Evolutionary conservation across 2,329 filamentous ascomycete genomes (phyloP).

Genomic region (Penicillium sclerotiorum): DNA sequence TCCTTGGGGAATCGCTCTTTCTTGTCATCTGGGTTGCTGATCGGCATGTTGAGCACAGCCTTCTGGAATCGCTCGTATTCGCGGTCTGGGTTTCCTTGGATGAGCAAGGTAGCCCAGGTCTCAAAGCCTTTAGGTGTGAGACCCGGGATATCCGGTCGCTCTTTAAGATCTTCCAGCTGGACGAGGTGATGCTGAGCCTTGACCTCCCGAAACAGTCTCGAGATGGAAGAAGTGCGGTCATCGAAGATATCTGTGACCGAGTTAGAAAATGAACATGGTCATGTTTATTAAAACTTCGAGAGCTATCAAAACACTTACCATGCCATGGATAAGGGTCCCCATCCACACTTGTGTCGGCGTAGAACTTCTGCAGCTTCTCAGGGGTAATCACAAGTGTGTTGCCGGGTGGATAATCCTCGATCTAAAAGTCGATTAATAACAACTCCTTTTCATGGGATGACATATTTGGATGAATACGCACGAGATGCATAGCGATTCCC

Average conservation of each 20-base stretch:
- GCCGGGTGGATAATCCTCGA: slow-evolving; percentile 69
- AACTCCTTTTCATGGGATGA: not conserved
- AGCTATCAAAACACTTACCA: slow-evolving; percentile 46
- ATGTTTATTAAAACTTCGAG: not conserved
- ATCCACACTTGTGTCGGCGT: slow-evolving; percentile 65
- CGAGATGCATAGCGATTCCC: slow-evolving; percentile 73
- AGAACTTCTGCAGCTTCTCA: slow-evolving; percentile 73
- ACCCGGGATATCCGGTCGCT: slow-evolving; percentile 63
- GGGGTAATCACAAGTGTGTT: slow-evolving; percentile 73
- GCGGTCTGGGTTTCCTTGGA: slow-evolving; percentile 73
- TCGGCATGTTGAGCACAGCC: slow-evolving; percentile 70
- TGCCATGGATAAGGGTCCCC: slow-evolving; percentile 70
- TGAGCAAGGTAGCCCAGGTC: slow-evolving; percentile 71
- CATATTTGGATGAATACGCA: slow-evolving; percentile 42
- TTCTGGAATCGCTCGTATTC: slow-evolving; percentile 72
- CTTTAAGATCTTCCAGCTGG: slow-evolving; percentile 52
- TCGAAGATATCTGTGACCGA: slow-evolving; percentile 56
- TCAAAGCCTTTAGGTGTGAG: slow-evolving; percentile 70
- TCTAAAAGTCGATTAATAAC: slow-evolving; percentile 47
- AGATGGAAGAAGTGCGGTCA: slow-evolving; percentile 56
- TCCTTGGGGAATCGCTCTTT: slow-evolving; percentile 78
- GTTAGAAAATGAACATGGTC: not conserved
- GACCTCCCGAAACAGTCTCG: slow-evolving; percentile 59
- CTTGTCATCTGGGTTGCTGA: slow-evolving; percentile 66
- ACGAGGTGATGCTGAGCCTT: slow-evolving; percentile 66